phyloP scores from a whole-genome alignment of 2,329 filamentous ascomycete species.

The Trichoderma sp. region DNA sequence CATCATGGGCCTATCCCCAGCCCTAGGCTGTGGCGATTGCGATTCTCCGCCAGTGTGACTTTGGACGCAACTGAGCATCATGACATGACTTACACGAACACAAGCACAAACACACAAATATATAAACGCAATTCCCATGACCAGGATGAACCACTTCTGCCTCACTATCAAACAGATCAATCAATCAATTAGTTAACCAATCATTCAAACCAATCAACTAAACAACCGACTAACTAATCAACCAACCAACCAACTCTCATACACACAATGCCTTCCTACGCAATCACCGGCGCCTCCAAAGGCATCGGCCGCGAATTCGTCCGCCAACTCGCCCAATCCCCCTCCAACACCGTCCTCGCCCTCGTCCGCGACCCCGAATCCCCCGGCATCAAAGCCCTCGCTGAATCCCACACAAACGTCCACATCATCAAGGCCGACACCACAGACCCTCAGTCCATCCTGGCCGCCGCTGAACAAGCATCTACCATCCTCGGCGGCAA shows the following conservation, averaged over 20 bases:
- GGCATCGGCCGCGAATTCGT: constrained; percentile 29
- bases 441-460: constrained; percentile 33
- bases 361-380: constrained; percentile 36
- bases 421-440: constrained; percentile 38
- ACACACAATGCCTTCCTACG: constrained; percentile 20
- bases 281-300: constrained; percentile 21
- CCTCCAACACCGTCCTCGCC: constrained; percentile 37
- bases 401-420: constrained; percentile 31
- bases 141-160: background rate
- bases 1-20: background rate
- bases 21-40: background rate
- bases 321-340: constrained; percentile 30
- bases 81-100: background rate
- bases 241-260: background rate
- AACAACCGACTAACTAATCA: background rate
- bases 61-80: background rate
- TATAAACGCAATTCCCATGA: background rate
- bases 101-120: background rate
- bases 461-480: constrained; percentile 32
- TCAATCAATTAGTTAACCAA: background rate
- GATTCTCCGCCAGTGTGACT: background rate
- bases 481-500: constrained; percentile 35
- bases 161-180: background rate
- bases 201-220: background rate
- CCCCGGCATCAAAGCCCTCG: constrained; percentile 27